Base-by-base conservation (phyloP, 2,329 filamentous ascomycete genomes). In the Nemania sp. region DNA sequence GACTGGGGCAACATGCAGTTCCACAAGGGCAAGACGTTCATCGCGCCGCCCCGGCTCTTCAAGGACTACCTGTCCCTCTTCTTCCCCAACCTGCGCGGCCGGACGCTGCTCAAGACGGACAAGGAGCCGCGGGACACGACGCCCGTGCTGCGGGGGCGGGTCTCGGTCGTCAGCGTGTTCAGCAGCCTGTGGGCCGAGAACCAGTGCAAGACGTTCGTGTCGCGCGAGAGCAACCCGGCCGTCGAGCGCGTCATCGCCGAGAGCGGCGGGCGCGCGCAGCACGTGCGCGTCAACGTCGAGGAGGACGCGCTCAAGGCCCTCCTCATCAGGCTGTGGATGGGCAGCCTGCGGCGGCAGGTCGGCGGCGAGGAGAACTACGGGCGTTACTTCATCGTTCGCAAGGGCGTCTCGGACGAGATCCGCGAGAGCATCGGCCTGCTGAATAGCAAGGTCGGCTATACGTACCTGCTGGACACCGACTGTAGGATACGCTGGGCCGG, bases 401-500 rank as follows among this genome's bases (percentile, higher is more conserved):
- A 77, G 62, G 86, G 84, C 40, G 72, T 89, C 54, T 82, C 83
- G 0, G 83, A 87, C 54, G 80, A 86, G 57, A 84, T 89, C 57
- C 80, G 83, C 54, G 86, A 89, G 74, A 80, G 78, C 40, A 85
- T 90, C 63, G 87, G 87, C 11, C 68, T 96, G 73, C 79, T 96
- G 72, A 99, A 99, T 77, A 87, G 87, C 67, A 96, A 93, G 76
- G 94, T 97, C 35, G 94, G 93, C 39, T 98, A 97, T 77, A 89
- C 93, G 4, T 99, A 97, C 76, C 81, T 99, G 49, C 81, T 99
- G 60, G 95, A 99, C 74, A 82, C 87, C 64, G 82, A 93, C 65
- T 97, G 92, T 75, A 90, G 87, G 77, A 96, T 99, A 68, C 85
- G 95, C 58, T 99, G 95, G 95, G 95, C 94, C 0, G 95, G 91